Conservation (phyloP, 192 early-diverging fungal genomes). For the Rhizophagus sp. region DNA sequence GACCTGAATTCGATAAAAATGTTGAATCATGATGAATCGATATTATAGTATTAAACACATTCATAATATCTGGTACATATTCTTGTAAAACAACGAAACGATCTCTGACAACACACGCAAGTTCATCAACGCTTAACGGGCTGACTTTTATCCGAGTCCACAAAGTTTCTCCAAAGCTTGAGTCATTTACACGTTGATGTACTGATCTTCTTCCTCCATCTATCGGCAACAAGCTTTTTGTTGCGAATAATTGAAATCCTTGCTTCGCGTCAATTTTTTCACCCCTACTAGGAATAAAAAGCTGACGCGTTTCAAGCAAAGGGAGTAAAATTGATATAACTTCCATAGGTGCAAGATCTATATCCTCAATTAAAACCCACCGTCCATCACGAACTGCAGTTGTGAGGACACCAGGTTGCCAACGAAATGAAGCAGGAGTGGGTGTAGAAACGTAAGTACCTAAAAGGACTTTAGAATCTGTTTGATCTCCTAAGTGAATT, state of each 20-base stretch:
- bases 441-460: constrained; percentile 95
- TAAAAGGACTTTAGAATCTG: constrained; percentile 91
- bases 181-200: constrained; percentile 38
- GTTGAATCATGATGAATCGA: constrained; percentile 46
- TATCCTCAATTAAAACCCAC: constrained; percentile 98
- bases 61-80: constrained; percentile 57
- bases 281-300: constrained; percentile 89
- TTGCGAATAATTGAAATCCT: constrained; percentile 93
- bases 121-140: constrained; percentile 60
- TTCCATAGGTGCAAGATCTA: constrained; percentile 93
- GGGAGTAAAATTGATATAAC: constrained; percentile 92
- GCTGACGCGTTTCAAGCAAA: constrained; percentile 82
- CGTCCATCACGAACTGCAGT: constrained; percentile 85
- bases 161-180: constrained; percentile 60
- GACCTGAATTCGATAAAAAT: constrained; percentile 49
- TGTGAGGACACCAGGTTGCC: constrained; percentile 93
- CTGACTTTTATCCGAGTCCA: constrained; percentile 82
- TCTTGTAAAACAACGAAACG: constrained; percentile 55
- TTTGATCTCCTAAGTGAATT: constrained; percentile 95
- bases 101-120: constrained; percentile 61
- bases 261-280: constrained; percentile 82
- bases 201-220: constrained; percentile 41
- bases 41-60: constrained; percentile 51
- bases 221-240: constrained; percentile 57
- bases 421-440: constrained; percentile 90